Evolutionary conservation across 148 eudicot genomes (phyloP), one percentile per base, ranked within the genome.

Genomic region (Vaccinium myrtillus): DNA sequence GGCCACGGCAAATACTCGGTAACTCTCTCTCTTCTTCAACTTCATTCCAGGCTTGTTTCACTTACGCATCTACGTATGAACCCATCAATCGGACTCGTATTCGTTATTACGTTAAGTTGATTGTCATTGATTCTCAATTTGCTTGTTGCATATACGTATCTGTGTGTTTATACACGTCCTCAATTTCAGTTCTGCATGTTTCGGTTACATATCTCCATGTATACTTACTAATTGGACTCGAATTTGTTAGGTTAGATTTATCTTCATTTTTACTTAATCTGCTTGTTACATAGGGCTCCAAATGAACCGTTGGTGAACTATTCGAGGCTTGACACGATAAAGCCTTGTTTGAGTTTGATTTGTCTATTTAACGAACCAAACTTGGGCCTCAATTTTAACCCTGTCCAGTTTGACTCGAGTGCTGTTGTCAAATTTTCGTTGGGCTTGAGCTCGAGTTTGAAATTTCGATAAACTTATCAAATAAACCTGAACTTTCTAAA

Each of bases 1-100:
- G 99, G 99, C 84, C 91, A 87, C 9, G 99, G 98, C 21, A 97
- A 93, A 87, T 87, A 89, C 91, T 94, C 99, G 92, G 99, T 95
- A 93, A 67, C 3, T 3, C 5, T 83, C 39, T 36, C 76, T 81
- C 46, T 43, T 59, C n/a, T 70, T 21, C 8, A 8, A 50, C 75
- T 39, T 36, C 43, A 0, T 77, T 65, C 19, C 8, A 70, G 13
- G 13, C 21, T 73, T 76, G 8, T 61, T 73, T 16, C 75, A 15
- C 4, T 18, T 8, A 0, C 82, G 39, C 51, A 12, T 78, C 48
- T 81, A 25, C 50, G 1, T 32, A 65, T 76, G 23, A 63, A 30
- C 55, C 19, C 18, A 56, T 14, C 2, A 67, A 10, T 55, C 13
- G 18, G 58, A 67, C 39, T 67, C 36, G 30, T 2, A 0, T 10